Evolutionary conservation across 345 rosid genomes (phyloP), one percentile per base, ranked within the genome.

Genomic region (Lagerstroemia speciosa): DNA sequence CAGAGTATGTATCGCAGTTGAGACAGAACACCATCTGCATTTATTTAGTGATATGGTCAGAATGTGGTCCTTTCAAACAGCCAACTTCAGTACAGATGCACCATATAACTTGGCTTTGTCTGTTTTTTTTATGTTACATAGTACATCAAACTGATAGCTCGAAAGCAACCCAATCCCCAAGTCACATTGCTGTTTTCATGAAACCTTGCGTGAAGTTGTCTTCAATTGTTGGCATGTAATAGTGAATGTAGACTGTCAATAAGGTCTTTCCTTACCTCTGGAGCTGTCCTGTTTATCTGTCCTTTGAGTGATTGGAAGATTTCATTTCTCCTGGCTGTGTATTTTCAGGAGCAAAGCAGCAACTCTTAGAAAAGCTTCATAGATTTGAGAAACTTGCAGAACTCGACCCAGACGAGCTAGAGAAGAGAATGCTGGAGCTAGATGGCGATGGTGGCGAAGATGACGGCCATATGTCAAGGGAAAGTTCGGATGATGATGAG

Each of bases 401-500:
- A 73, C 72, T 94, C 62, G 95, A 91, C 75, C 95, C 97, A 0
- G 53, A 86, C 57, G 99, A 91, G 67, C 90, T 94, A 1, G 99
- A 94, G 87, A 81, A 84, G 70, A 73, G 77, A 79, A 84, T 91
- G 82, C 68, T 77, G 0, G 96, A 83, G 55, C 40, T 55, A 24
- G 78, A 75, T 2, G 46, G 46, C 19, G 75, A 70, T 8, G 79
- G 80, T 2, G 82, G 76, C 40, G 74, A 66, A 48, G 55, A 22
- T 7, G 8, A 22, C 24, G 8, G 15, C 55, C 55, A 12, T 19
- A 16, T 11, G 48, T 43, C 19, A 12, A 10, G 83, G 83, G 48
- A 78, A 78, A 6, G 83, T 71, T 29, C 38, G 38, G 79, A 79
- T 3, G 84, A 75, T 33, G 73, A 72, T 50, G 62, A 30, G 0